phyloP scores from a whole-genome alignment of 805 yeast species.

The Wickerhamiella cacticola region DNA sequence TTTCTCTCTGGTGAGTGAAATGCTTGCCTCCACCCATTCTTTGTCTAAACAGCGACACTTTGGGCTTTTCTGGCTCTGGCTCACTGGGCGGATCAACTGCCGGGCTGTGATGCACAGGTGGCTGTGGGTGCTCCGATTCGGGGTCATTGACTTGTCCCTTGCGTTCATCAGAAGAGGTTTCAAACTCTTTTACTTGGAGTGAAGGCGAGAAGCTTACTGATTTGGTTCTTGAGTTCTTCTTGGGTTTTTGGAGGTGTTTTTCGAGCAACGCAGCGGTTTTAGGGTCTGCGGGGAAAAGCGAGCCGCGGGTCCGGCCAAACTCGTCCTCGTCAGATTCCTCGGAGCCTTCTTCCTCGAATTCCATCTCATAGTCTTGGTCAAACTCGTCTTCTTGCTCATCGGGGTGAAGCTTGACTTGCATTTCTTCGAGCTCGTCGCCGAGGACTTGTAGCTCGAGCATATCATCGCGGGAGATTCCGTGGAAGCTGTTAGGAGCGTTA shows the following conservation, averaged over 20 bases:
- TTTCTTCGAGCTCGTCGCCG: conserved; percentile 17
- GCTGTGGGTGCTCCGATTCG: background rate
- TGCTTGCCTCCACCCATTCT: background rate
- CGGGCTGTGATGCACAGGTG: background rate
- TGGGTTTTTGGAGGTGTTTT: background rate
- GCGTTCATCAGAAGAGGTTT: conserved; percentile 20
- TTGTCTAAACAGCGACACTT: conserved; percentile 28
- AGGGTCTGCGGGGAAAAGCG: conserved; percentile 26
- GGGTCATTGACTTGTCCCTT: conserved; percentile 13
- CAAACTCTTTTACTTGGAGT: conserved; percentile 23
- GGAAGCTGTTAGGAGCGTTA: background rate
- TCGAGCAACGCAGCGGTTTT: conserved; percentile 17
- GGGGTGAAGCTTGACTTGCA: conserved; percentile 15
- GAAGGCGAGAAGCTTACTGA: conserved; percentile 17
- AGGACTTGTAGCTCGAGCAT: conserved; percentile 25
- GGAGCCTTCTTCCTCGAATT: conserved; percentile 43
- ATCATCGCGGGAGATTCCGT: conserved; percentile 19
- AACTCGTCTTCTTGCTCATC: conserved; percentile 40
- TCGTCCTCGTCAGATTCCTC: conserved; percentile 27
- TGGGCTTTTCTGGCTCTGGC: conserved; percentile 11
- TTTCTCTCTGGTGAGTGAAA: background rate
- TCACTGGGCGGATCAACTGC: background rate
- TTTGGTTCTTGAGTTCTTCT: background rate
- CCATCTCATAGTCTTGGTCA: conserved; percentile 24
- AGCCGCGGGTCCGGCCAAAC: conserved; percentile 29